A percentile compares a stretch with the other conserved stretches of the same genome.
These are phyloP conservation scores for Suillus plorans DNA, from an alignment of 768 basidiomycete genomes.

Conservation along the genomic window DNA sequence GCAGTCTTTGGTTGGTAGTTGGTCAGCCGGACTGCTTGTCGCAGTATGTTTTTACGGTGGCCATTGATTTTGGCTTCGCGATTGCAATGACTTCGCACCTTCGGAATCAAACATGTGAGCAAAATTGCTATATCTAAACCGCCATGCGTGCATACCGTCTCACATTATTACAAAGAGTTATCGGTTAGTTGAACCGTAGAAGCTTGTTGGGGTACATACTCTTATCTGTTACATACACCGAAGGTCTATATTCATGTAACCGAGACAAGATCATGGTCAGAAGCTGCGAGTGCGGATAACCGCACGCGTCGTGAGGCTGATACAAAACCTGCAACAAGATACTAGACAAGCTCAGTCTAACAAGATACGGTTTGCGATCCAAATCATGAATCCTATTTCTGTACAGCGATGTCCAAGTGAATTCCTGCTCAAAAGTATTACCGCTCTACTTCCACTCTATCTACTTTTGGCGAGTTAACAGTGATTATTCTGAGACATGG, in stretches of 20 bases:
- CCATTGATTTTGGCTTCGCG: not conserved
- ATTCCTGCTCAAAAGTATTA: not conserved
- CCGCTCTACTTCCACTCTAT: not conserved
- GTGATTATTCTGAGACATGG: not conserved
- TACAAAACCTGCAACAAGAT: not conserved
- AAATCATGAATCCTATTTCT: too few species aligned
- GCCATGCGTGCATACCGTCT: not conserved
- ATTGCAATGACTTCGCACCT: not conserved
- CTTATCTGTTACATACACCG: constrained; percentile 1
- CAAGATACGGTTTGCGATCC: too few species aligned
- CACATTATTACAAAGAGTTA: not conserved
- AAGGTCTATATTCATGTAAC: not conserved
- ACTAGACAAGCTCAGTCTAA: not conserved
- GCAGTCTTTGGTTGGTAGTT: not conserved
- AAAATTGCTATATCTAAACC: not conserved
- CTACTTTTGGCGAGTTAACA: not conserved
- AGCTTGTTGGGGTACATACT: not conserved
- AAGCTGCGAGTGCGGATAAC: not conserved
- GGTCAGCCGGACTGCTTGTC: not conserved
- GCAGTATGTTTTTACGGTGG: too few species aligned
- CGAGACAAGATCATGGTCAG: not conserved
- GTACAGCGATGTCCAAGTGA: not conserved
- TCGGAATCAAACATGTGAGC: not conserved
- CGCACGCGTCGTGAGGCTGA: not conserved
- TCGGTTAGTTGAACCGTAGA: not conserved